A percentile compares a stretch with the other conserved stretches of the same genome.
phyloP scores from a whole-genome alignment of 352 stramenopile genomes.

The Globisporangium acanthophoron region DNA sequence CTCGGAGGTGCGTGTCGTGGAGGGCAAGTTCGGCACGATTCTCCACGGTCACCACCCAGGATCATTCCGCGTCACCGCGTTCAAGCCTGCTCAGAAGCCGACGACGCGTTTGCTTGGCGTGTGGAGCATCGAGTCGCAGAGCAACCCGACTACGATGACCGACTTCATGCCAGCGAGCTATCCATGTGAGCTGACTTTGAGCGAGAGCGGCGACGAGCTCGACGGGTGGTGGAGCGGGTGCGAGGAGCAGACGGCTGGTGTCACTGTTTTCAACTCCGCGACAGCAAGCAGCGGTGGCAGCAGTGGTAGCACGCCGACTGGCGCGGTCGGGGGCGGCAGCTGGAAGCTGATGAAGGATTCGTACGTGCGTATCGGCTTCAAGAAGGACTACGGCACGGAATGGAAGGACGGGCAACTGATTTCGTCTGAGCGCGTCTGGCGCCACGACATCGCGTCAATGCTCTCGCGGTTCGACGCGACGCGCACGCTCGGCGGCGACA shows the following conservation, averaged over 20 bases:
- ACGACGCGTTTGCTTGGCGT: slow-evolving; percentile 46
- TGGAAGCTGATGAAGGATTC: slow-evolving; percentile 83
- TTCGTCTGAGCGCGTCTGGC: slow-evolving; percentile 81
- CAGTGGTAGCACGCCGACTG: background rate
- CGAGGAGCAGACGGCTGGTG: slow-evolving; percentile 17
- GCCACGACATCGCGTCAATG: slow-evolving; percentile 80
- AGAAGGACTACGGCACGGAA: slow-evolving; percentile 87
- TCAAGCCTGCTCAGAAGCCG: slow-evolving; percentile 21
- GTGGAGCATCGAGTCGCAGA: slow-evolving; percentile 51
- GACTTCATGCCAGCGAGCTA: slow-evolving; percentile 62
- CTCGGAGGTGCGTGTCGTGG: slow-evolving; percentile 33
- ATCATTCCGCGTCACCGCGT: slow-evolving; percentile 54
- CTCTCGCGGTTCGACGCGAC: slow-evolving; percentile 73
- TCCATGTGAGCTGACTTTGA: slow-evolving; percentile 61
- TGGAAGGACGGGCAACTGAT: slow-evolving; percentile 74
- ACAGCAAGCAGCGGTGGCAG: slow-evolving; percentile 9
- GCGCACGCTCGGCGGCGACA: slow-evolving; percentile 76
- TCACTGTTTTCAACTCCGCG: background rate
- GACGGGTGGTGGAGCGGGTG: slow-evolving; percentile 74
- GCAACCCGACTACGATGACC: slow-evolving; percentile 37
- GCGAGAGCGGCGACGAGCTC: slow-evolving; percentile 43
- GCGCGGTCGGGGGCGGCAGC: slow-evolving; percentile 15
- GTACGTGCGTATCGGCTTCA: slow-evolving; percentile 85
- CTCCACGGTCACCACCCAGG: slow-evolving; percentile 54
- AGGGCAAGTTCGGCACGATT: slow-evolving; percentile 74